Base-by-base conservation (phyloP, 2,329 filamentous ascomycete species). In the Calonectria pteridis region DNA sequence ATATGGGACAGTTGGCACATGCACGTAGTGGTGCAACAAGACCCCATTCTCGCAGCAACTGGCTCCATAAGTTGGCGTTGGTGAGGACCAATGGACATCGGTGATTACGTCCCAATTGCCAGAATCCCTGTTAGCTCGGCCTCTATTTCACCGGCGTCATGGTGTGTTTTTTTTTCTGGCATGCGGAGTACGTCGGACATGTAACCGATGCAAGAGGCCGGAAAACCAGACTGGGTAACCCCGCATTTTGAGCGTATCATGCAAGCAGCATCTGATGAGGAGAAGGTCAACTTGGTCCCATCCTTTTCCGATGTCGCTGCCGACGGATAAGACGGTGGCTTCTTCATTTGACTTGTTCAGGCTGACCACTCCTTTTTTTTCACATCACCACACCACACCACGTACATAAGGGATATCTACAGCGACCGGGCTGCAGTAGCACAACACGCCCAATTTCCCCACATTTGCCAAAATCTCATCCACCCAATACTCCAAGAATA, bases 241-340 rank as follows among this genome's bases (percentile, higher is more conserved):
- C 43, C 43, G 43, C 43, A 46, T 46, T 46, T 46, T 20, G 43
- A 11, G 9, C 18, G 5, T 9, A n/a, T 23, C 43, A 23, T 33
- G 26, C 55, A 40, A 18, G 35, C 18, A 35, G 35, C 55, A 40
- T 28, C n/a, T 40, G n/a, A 20, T 40, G 55, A 62, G 55, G 55
- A 62, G 55, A 40, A 62, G 23, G 11, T 37, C 5, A 16, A 6
- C 16, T 7, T 16, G 6, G 20, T 3, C 31, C 26, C 5, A 5
- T 13, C 26, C 55, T 62, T 62, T 62, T 62, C 55, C 55, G 55
- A 62, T 62, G 55, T 35, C 35, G 35, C 55, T 62, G 55, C 33
- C 55, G 33, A 62, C 55, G 55, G 55, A 62, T 62, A 62, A 62
- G 1, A 28, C 3, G 10, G 43, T 5, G 10, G 10, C 4, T 20